Base-by-base conservation (phyloP, 2,329 filamentous ascomycete genomes). In the Fusarium pseudograminearum region DNA sequence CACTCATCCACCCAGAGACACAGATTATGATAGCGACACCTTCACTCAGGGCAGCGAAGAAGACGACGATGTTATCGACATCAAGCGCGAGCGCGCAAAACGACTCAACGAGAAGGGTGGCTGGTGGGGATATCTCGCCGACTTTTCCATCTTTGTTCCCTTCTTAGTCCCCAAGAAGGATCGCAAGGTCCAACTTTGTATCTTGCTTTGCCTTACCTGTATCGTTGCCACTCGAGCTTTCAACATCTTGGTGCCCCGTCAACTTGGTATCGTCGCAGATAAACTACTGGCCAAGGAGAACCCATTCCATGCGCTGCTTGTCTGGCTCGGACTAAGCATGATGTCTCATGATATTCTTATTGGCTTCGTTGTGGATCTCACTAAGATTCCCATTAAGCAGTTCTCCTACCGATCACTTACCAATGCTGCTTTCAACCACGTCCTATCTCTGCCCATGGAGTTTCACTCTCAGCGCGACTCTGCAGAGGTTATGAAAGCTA, bases 371-470 rank as follows among this genome's bases (percentile, higher is more conserved):
- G 50, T 74, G 26, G 38, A 46, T 1, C 36, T 80, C 22, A 73
- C 73, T 48, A 79, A 78, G 44, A 78, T 79, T 1, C 78, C 78
- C 0, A 78, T 80, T 14, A 73, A 75, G 69, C 78, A 80, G 36
- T 80, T 76, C 18, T 79, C 78, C 4, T 88, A 89, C 67, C 82
- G 84, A 48, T 82, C 84, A 20, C 83, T 93, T 47, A 86, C 84
- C 14, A 85, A 85, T 3, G 83, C 87, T 4, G 86, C 89, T 0
- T 93, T 91, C 74, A 83, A 85, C 59, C 90, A 93, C 61, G 84
- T 93, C 34, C 89, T 93, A 84, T 83, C 81, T n/a, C 81, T 92
- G 1, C 90, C 89, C 0, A 90, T 90, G 80, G 89, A 92, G 65
- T 93, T 92, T 57, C 90, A 93, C 74, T 87, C 88, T 20, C 84